Base-by-base conservation (phyloP, 805 yeast genomes). In the Naumovozyma dairenensis region DNA sequence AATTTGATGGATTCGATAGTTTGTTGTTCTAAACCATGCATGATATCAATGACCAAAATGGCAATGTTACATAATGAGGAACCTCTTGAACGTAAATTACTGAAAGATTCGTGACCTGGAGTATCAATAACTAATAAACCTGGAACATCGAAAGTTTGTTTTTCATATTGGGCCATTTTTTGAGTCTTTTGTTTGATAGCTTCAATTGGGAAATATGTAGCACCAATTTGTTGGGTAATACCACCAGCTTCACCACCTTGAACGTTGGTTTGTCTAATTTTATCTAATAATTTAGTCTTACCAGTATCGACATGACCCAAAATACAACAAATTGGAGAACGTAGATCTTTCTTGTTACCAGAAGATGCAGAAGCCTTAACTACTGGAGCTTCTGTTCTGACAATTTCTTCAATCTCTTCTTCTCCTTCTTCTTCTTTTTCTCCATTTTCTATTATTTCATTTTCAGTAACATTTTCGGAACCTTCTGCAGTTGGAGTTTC, bases 161-260 rank as follows among this genome's bases (percentile, higher is more conserved):
- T 81, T 59, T 84, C 95, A 57, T 77, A 81, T 44, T 76, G 69
- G 37, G 82, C 74, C 96, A 92, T 89, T 32, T 81, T 93, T 29
- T 76, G 80, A 18, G 97, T 92, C 67, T 92, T 92, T 55, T 77
- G 77, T 61, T 79, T 78, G 53, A 92, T 84, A 28, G 96, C 86
- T 20, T 81, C 93, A 47, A 92, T 86, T 41, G 98, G 98, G 84
- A 92, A 92, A 61, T 92, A 92, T 16, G 99, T 92, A 36, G 99
- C 99, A 75, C 99, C 99, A 57, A 92, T 92, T 66, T 92, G 99
- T 72, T 92, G 99, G 45, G 99, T 92, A 60, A 92, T 92, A 69
- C 99, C 99, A 69, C 99, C 99, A 36, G 99, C 99, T 68, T 92
- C 99, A 57, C 98, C 99, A 60, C 96, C 99, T 69, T 92, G 99